Evolutionary conservation across 2,329 filamentous ascomycete species (phyloP).

Genomic region (Cylindrodendrum hubeiense): DNA sequence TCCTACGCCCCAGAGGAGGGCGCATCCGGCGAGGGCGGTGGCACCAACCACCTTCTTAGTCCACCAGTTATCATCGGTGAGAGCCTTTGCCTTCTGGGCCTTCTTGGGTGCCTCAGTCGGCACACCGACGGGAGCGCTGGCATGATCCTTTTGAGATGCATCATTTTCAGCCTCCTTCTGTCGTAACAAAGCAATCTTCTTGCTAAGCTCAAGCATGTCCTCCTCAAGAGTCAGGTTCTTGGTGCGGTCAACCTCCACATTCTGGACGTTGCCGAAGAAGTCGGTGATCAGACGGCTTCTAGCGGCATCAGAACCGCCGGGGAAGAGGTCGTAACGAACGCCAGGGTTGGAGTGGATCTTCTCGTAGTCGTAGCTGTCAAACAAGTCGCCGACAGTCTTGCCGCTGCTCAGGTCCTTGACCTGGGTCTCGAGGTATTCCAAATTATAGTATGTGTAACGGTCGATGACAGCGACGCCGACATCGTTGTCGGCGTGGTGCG

Average conservation of each 20-base stretch:
- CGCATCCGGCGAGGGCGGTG: conserved; percentile 72
- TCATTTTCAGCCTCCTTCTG: conserved; percentile 59
- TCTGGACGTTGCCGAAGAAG: conserved; percentile 98
- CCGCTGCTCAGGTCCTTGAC: conserved; percentile 89
- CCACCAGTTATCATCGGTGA: conserved; percentile 76
- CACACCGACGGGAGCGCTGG: conserved; percentile 44
- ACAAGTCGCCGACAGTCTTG: conserved; percentile 91
- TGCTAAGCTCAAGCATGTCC: conserved; percentile 82
- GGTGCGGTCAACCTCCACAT: conserved; percentile 85
- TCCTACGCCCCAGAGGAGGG: conserved; percentile 68
- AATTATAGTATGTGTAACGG: conserved; percentile 97
- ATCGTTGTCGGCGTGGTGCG: conserved; percentile 97
- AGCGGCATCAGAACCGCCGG: conserved; percentile 82
- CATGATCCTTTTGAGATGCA: conserved; percentile 39
- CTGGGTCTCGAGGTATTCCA: conserved; percentile 94
- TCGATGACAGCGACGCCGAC: conserved; percentile 98
- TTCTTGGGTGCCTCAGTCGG: conserved; percentile 47
- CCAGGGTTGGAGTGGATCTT: conserved; percentile 96
- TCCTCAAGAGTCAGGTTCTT: conserved; percentile 73
- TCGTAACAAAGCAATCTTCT: conserved; percentile 69
- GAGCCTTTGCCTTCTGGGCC: conserved; percentile 63
- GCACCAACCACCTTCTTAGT: conserved; percentile 74
- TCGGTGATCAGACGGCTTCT: conserved; percentile 89
- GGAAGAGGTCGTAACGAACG: conserved; percentile 95
- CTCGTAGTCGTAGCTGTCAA: conserved; percentile 93